These are phyloP conservation scores for Fusarium sp. DNA, from an alignment of 2,329 filamentous ascomycete species.

Conservation along the genomic window DNA sequence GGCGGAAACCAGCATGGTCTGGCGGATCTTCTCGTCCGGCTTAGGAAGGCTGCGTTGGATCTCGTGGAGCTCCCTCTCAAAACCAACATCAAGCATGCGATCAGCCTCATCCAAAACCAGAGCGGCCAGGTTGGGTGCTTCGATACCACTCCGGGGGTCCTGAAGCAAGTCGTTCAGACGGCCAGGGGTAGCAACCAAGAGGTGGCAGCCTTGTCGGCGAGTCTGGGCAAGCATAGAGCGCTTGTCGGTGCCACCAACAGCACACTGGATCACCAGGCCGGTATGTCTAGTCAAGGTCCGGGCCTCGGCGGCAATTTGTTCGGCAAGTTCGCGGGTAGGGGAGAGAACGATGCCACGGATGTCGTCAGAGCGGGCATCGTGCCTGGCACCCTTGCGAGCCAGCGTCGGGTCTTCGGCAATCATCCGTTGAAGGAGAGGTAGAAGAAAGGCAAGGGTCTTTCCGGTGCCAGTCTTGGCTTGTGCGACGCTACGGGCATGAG, in stretches of 20 bases:
- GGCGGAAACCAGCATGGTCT: slow-evolving; percentile 96
- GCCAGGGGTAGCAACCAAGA: slow-evolving; percentile 92
- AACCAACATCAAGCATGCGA: slow-evolving; percentile 97
- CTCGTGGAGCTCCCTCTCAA: slow-evolving; percentile 74
- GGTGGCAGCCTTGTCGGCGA: slow-evolving; percentile 83
- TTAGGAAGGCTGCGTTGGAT: slow-evolving; percentile 77
- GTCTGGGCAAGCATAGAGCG: slow-evolving; percentile 76
- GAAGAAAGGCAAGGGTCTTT: slow-evolving; percentile 94
- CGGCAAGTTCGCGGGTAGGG: slow-evolving; percentile 85
- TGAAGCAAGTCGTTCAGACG: slow-evolving; percentile 86
- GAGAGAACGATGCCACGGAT: slow-evolving; percentile 82
- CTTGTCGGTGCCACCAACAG: slow-evolving; percentile 95
- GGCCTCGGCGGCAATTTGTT: slow-evolving; percentile 87
- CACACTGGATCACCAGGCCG: slow-evolving; percentile 77
- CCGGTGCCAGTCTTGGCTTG: slow-evolving; percentile 98
- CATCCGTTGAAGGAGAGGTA: slow-evolving; percentile 88
- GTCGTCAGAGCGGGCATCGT: slow-evolving; percentile 65
- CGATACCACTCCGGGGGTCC: slow-evolving; percentile 74
- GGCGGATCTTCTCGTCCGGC: slow-evolving; percentile 75
- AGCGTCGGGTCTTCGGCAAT: slow-evolving; percentile 75
- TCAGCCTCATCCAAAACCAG: slow-evolving; percentile 98
- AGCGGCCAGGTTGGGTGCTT: slow-evolving; percentile 87
- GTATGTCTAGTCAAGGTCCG: slow-evolving; percentile 76
- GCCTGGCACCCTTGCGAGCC: slow-evolving; percentile 59
- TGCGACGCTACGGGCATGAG: slow-evolving; percentile 72